Conservation (phyloP, 805 yeast species). For the Myxozyma mucilagina region DNA sequence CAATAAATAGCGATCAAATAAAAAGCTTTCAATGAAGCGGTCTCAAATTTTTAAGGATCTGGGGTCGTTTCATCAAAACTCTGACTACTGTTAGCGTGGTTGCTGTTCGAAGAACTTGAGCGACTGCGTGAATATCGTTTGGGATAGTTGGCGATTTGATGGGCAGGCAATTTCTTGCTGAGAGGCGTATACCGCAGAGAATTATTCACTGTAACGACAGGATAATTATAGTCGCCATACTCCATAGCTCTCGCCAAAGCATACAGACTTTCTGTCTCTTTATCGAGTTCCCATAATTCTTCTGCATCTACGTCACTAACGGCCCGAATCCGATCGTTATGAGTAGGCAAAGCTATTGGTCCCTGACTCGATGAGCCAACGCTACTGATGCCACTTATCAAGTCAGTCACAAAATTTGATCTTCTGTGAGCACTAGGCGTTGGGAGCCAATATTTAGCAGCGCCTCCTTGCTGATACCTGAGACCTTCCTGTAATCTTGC, state of each 20-base stretch:
- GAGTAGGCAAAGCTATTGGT: slow-evolving; percentile 2
- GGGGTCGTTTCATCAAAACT: neutral
- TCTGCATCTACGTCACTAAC: neutral
- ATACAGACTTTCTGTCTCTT: slow-evolving; percentile 41
- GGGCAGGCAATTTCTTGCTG: slow-evolving; percentile 4
- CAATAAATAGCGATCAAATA: no score
- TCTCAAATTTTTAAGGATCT: neutral
- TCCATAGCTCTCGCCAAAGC: slow-evolving; percentile 37
- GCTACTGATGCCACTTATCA: slow-evolving; percentile 3
- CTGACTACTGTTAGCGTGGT: neutral
- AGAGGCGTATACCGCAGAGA: slow-evolving; percentile 27
- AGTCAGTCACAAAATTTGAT: neutral
- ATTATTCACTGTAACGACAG: slow-evolving; percentile 42
- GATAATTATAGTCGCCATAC: slow-evolving; percentile 48
- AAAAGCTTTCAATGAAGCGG: no score
- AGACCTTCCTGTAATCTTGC: slow-evolving; percentile 80
- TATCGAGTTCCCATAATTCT: slow-evolving; percentile 30
- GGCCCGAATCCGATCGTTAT: neutral
- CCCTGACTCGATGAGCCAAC: slow-evolving; percentile 14
- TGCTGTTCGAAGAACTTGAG: neutral
- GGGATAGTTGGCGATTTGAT: neutral
- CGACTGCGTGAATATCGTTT: slow-evolving; percentile 12
- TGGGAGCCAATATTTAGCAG: slow-evolving; percentile 78
- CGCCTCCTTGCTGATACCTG: slow-evolving; percentile 76
- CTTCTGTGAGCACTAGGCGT: slow-evolving; percentile 16